Evolutionary conservation across 140 eudicot genomes (phyloP).

Genomic region (Bidens hawaiensis): DNA sequence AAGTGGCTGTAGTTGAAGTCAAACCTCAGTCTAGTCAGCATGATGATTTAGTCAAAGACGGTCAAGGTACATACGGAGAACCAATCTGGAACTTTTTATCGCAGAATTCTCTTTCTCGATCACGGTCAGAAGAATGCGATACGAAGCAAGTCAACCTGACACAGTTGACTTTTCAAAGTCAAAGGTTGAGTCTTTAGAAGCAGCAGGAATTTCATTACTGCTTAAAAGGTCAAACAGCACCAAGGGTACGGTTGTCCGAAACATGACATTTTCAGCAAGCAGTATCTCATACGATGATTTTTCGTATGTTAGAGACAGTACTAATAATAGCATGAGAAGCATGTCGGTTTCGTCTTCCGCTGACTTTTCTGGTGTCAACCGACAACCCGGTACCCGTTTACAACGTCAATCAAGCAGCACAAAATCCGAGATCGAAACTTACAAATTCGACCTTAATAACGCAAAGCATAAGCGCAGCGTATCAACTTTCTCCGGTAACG

Average conservation of each 20-base stretch:
- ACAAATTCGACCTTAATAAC: conserved; percentile 34
- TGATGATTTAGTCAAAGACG: conserved; percentile 23
- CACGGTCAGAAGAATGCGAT: conserved; percentile 33
- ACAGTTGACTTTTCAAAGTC: conserved; percentile 19
- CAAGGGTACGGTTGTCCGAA: conserved; percentile 52
- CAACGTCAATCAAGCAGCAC: conserved; percentile 58
- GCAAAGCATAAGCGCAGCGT: conserved; percentile 48
- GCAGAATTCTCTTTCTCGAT: conserved; percentile 15
- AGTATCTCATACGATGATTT: conserved; percentile 68
- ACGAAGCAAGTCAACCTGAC: conserved; percentile 21
- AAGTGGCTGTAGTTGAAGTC: conserved; percentile 25
- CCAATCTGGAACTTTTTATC: conserved; percentile 30
- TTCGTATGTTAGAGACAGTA: conserved; percentile 59
- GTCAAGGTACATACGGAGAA: conserved; percentile 29
- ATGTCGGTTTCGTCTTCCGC: conserved; percentile 59
- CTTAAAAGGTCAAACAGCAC: conserved; percentile 60
- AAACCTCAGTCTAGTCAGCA: conserved; percentile 18
- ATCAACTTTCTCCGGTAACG: conserved; percentile 65
- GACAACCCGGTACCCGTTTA: conserved; percentile 21
- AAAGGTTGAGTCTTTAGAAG: conserved; percentile 44
- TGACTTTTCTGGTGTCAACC: conserved; percentile 42
- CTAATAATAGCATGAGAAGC: conserved; percentile 73
- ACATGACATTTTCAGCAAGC: conserved; percentile 64
- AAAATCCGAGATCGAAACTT: conserved; percentile 54
- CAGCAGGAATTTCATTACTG: conserved; percentile 73